These are phyloP conservation scores for Pseudoscleropodium purum DNA, from an alignment of 225 moss, liverwort and hornwort genomes.

Conservation along the genomic window DNA sequence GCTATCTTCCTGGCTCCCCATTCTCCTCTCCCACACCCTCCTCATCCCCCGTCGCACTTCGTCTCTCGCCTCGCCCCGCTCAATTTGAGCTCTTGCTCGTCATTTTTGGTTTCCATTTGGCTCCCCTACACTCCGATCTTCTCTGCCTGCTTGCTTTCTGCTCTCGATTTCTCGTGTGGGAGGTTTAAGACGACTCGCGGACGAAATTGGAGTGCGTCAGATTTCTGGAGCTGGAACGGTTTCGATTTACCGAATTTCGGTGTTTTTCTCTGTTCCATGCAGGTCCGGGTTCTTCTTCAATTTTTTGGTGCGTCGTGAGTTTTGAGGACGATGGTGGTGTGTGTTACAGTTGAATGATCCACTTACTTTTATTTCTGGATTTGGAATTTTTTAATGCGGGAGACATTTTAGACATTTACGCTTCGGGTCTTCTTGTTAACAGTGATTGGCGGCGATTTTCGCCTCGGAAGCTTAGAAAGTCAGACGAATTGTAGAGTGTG, in stretches of 20 bases:
- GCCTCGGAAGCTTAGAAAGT: background rate
- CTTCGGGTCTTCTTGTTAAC: background rate
- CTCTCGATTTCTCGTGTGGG: background rate
- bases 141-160: background rate
- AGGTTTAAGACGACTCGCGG: background rate
- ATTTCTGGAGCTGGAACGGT: background rate
- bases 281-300: background rate
- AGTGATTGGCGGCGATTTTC: background rate
- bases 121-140: background rate
- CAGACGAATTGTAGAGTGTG: background rate
- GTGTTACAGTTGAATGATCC: background rate
- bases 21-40: background rate
- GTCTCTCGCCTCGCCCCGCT: background rate
- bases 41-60: background rate
- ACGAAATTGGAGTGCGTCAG: background rate
- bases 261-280: background rate
- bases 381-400: background rate
- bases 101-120: background rate
- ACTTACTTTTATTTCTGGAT: background rate
- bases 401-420: background rate
- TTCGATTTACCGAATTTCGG: background rate
- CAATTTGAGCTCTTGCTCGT: conserved; percentile 5
- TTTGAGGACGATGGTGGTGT: background rate
- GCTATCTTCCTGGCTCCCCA: background rate
- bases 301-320: background rate